A percentile compares a stretch with the other conserved stretches of the same genome.
phyloP scores from a whole-genome alignment of 805 yeast genomes.

The Suhomyces kilbournensis region DNA sequence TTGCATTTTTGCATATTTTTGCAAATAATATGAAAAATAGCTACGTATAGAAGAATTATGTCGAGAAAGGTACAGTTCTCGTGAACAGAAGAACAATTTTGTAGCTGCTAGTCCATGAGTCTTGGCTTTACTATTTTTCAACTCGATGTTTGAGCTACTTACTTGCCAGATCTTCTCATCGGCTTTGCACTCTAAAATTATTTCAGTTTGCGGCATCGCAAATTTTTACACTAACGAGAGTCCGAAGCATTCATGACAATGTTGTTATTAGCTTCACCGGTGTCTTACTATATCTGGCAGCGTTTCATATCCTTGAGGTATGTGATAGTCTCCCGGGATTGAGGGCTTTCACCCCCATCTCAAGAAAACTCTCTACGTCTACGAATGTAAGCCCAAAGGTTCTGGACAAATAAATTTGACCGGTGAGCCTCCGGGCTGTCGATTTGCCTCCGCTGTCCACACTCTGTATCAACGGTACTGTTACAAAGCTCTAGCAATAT shows the following conservation, averaged over 20 bases:
- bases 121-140: background rate
- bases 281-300: background rate
- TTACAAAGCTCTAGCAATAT: constrained; percentile 41
- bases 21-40: background rate
- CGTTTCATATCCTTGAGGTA: background rate
- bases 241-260: background rate
- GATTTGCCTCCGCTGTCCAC: constrained; percentile 48
- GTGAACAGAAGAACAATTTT: background rate
- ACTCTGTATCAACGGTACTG: constrained; percentile 31
- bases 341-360: background rate
- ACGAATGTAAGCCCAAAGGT: background rate
- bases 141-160: background rate
- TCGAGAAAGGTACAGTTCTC: background rate
- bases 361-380: background rate
- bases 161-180: background rate
- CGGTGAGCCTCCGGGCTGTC: constrained; percentile 2
- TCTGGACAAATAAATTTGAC: background rate
- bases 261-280: background rate
- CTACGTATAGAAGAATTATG: background rate
- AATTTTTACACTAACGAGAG: background rate
- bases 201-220: background rate
- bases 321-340: background rate
- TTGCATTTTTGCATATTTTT: background rate
- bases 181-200: background rate
- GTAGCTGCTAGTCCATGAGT: background rate